phyloP scores from a whole-genome alignment of 1,284 basidiomycete genomes.

The Coriolopsis trogii region DNA sequence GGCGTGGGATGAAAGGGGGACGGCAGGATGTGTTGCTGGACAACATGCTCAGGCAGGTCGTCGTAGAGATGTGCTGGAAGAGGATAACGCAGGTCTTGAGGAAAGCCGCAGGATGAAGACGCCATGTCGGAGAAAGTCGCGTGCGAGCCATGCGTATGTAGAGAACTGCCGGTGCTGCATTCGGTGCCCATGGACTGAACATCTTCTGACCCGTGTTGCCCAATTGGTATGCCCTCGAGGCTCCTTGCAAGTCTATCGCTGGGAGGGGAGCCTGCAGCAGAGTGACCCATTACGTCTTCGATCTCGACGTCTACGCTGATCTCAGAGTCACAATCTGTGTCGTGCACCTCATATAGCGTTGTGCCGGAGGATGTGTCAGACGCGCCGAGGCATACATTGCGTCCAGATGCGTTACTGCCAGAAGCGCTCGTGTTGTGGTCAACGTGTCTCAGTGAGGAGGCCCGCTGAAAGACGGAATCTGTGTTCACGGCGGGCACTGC shows the following conservation, averaged over 20 bases:
- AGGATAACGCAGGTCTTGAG: neutral
- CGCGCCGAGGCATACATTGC: too few relatives aligned
- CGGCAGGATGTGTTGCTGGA: slow-evolving; percentile 6
- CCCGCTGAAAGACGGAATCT: too few relatives aligned
- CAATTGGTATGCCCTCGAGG: too few relatives aligned
- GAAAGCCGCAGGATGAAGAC: neutral
- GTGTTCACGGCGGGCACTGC: too few relatives aligned
- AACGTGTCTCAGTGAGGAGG: too few relatives aligned
- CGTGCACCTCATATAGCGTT: neutral
- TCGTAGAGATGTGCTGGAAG: neutral
- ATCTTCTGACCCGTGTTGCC: neutral
- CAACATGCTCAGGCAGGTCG: neutral
- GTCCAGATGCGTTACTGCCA: too few relatives aligned
- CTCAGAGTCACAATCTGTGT: neutral
- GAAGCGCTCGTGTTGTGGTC: too few relatives aligned
- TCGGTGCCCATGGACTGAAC: too few relatives aligned
- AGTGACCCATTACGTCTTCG: neutral
- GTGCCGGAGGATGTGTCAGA: neutral
- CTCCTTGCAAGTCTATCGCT: too few relatives aligned
- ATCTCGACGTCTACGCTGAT: slow-evolving; percentile 8
- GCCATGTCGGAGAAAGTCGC: neutral
- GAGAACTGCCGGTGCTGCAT: neutral
- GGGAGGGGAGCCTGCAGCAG: too few relatives aligned
- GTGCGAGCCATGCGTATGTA: too few relatives aligned
- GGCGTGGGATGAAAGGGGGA: slow-evolving; percentile 5